Conservation (phyloP, 768 basidiomycete genomes). For the Sarcomyxa edulis region DNA sequence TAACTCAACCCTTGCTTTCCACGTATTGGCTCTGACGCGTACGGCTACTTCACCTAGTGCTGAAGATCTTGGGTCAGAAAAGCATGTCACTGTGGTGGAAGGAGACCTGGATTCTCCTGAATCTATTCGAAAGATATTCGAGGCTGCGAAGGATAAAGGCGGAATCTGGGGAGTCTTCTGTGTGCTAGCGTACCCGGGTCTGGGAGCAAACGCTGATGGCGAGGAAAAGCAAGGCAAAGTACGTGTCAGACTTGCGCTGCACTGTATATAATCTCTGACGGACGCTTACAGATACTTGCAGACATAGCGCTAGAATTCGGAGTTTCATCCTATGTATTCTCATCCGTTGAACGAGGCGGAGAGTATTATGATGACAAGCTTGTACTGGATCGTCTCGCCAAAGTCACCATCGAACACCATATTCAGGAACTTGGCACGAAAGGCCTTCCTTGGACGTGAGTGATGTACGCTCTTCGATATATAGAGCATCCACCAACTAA, state of each 20-base stretch:
- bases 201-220: slow-evolving; percentile 32
- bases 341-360: slow-evolving; percentile 32
- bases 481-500: neutral
- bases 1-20: slow-evolving; percentile 16
- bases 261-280: neutral
- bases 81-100: slow-evolving; percentile 26
- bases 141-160: slow-evolving; percentile 20
- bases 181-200: slow-evolving; percentile 32
- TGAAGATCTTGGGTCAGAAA: slow-evolving; percentile 14
- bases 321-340: slow-evolving; percentile 29
- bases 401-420: slow-evolving; percentile 32
- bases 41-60: slow-evolving; percentile 22
- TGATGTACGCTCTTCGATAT: slow-evolving; percentile 1
- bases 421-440: slow-evolving; percentile 21
- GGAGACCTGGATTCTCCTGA: slow-evolving; percentile 26
- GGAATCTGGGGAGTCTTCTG: slow-evolving; percentile 37
- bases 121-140: slow-evolving; percentile 27
- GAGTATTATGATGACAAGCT: slow-evolving; percentile 26
- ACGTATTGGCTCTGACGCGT: slow-evolving; percentile 31
- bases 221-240: slow-evolving; percentile 37
- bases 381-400: slow-evolving; percentile 23
- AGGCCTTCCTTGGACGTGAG: slow-evolving; percentile 33
- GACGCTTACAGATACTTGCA: slow-evolving; percentile 20
- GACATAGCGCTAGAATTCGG: slow-evolving; percentile 31
- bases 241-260: too few relatives aligned